Evolutionary conservation across 345 rosid species (phyloP).

Genomic region (Eucalyptus brandiana): DNA sequence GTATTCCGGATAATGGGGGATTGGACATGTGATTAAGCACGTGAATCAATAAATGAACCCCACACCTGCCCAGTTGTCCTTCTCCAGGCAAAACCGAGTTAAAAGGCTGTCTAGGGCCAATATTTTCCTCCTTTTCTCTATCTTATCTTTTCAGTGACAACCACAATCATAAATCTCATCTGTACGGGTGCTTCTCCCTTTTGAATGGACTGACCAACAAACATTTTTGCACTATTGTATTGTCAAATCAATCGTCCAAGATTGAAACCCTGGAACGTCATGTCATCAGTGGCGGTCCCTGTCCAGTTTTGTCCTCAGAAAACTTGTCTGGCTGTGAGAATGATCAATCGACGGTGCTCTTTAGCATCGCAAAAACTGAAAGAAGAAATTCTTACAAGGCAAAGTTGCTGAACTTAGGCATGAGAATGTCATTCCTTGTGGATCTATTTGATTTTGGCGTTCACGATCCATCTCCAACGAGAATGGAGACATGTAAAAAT

Average conservation of each 20-base stretch:
- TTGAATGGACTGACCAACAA: neutral
- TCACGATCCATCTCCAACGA: neutral
- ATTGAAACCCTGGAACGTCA: neutral
- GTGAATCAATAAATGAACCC: neutral
- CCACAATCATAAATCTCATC: neutral
- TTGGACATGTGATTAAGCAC: neutral
- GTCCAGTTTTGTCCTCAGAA: neutral
- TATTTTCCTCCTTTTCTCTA: neutral
- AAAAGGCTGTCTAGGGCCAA: neutral
- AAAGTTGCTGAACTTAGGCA: neutral
- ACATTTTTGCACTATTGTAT: neutral
- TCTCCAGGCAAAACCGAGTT: neutral
- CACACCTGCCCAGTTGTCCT: neutral
- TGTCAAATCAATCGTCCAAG: neutral
- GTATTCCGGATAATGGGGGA: neutral
- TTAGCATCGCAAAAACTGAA: neutral
- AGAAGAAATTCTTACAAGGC: neutral
- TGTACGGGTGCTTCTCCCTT: neutral
- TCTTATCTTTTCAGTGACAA: neutral
- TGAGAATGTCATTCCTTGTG: neutral
- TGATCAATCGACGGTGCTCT: neutral
- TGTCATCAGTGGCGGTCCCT: neutral
- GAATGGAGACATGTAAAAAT: neutral
- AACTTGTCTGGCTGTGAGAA: neutral
- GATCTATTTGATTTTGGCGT: neutral